Percentiles rank a stretch among this genome's conserved stretches.
These are phyloP conservation scores for Ustilago bromivora DNA, from an alignment of 1,284 basidiomycete genomes.

Conservation along the genomic window DNA sequence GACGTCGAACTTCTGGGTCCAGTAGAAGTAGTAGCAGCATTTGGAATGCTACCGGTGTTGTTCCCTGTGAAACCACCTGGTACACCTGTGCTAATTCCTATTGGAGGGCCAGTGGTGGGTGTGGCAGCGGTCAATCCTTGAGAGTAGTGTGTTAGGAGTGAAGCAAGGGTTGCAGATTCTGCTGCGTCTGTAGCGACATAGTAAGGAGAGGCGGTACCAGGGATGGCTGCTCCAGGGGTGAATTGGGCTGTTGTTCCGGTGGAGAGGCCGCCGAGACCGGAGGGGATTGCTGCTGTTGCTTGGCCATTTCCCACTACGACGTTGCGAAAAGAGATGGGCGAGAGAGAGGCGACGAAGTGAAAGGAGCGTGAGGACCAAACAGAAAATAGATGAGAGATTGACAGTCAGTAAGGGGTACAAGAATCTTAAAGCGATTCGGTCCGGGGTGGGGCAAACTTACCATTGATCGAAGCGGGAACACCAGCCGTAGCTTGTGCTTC, in stretches of 20 bases:
- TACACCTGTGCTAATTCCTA: constrained; percentile 35
- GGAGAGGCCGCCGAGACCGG: constrained; percentile 31
- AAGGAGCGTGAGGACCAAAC: neutral
- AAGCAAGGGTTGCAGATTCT: constrained; percentile 29
- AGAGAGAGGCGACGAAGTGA: neutral
- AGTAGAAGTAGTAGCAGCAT: constrained; percentile 48
- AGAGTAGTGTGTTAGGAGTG: constrained; percentile 41
- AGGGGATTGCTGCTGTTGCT: constrained; percentile 28
- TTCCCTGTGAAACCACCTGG: constrained; percentile 40
- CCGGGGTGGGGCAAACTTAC: constrained; percentile 14
- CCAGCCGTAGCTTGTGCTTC: constrained; percentile 30
- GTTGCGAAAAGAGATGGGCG: neutral
- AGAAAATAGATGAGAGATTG: neutral
- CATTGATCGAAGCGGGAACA: constrained; percentile 38
- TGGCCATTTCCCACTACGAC: constrained; percentile 39
- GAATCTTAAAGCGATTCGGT: neutral
- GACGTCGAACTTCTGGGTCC: neutral
- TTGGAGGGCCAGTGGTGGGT: constrained; percentile 39
- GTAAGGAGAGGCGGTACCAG: constrained; percentile 18
- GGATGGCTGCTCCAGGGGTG: constrained; percentile 32
- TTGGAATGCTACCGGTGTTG: constrained; percentile 28
- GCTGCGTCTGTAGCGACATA: constrained; percentile 42
- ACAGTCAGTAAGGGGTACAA: neutral
- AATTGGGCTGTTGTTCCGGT: constrained; percentile 25
- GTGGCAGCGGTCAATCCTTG: constrained; percentile 39